A percentile compares a stretch with the other conserved stretches of the same genome.
Evolutionary conservation across 2,329 filamentous ascomycete genomes (phyloP).

Genomic region (Diplodia seriata): DNA sequence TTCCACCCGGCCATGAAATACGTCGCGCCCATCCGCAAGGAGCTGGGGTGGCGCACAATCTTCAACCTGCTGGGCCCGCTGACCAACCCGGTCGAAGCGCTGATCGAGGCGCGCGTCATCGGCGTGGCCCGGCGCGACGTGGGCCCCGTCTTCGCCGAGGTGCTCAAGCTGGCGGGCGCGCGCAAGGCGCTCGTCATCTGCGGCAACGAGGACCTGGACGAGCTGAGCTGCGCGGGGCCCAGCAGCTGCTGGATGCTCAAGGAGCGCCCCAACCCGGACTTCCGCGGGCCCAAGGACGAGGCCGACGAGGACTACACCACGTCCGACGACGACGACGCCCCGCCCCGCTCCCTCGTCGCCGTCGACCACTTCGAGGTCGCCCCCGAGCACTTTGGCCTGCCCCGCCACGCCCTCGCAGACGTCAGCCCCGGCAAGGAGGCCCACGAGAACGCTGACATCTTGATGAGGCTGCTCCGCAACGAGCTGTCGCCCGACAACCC

Average conservation of each 20-base stretch:
- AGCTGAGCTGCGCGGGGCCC: constrained; percentile 87
- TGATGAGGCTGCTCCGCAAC: constrained; percentile 77
- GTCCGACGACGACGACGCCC: constrained; percentile 47
- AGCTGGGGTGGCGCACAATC: constrained; percentile 92
- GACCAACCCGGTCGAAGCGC: constrained; percentile 81
- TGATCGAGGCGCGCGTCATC: constrained; percentile 88
- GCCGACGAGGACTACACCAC: constrained; percentile 53
- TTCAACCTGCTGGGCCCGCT: constrained; percentile 96
- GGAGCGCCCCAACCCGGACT: constrained; percentile 57
- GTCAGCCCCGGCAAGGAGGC: constrained; percentile 88
- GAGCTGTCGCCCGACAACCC: constrained; percentile 78
- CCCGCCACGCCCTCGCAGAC: constrained; percentile 72
- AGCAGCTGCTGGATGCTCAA: constrained; percentile 88
- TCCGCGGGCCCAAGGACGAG: constrained; percentile 41
- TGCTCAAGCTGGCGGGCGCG: constrained; percentile 75
- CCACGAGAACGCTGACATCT: constrained; percentile 82
- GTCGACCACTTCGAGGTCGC: constrained; percentile 79
- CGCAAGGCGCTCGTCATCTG: constrained; percentile 90
- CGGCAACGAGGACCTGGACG: constrained; percentile 92
- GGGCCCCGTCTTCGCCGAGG: constrained; percentile 87
- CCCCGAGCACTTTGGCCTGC: constrained; percentile 87
- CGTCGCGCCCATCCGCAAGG: constrained; percentile 82
- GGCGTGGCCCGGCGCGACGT: constrained; percentile 89
- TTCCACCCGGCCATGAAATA: constrained; percentile 96
- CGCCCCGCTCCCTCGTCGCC: constrained; percentile 56